phyloP scores from a whole-genome alignment of 2,329 filamentous ascomycete genomes.

The Claviceps quebecensis region DNA sequence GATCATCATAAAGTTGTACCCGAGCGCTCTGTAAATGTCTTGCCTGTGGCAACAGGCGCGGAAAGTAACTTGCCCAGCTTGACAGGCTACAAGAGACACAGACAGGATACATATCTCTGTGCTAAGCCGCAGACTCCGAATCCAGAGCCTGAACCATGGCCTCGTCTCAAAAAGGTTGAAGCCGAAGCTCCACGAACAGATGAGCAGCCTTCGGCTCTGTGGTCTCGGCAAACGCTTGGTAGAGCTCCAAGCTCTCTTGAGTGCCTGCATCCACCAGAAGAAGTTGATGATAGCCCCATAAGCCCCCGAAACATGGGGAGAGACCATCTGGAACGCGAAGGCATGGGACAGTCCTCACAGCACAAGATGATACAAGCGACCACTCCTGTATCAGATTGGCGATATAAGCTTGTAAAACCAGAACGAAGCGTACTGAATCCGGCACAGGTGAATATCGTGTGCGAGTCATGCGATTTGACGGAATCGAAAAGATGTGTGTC shows the following conservation, averaged over 20 bases:
- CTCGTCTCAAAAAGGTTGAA: constrained; percentile 4
- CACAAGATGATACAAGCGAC: not conserved
- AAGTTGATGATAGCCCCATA: not conserved
- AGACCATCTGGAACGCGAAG: not conserved
- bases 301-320: not conserved
- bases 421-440: not conserved
- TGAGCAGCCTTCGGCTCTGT: not conserved
- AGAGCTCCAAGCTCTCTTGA: constrained; percentile 1
- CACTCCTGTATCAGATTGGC: constrained; percentile 8
- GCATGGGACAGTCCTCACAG: not conserved
- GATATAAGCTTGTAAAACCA: constrained; percentile 2
- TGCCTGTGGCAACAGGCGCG: not conserved
- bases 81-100: constrained; percentile 6
- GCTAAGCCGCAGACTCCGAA: not conserved
- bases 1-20: not conserved
- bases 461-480: constrained; percentile 8
- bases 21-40: not conserved
- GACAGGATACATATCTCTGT: constrained; percentile 7
- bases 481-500: not conserved
- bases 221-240: constrained; percentile 4
- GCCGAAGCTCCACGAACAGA: not conserved
- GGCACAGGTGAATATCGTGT: not conserved
- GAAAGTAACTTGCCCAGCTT: constrained; percentile 6
- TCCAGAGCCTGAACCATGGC: constrained; percentile 7
- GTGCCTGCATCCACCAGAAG: not conserved